phyloP scores from a whole-genome alignment of 2,329 filamentous ascomycete species.

The Talaromyces sp. region DNA sequence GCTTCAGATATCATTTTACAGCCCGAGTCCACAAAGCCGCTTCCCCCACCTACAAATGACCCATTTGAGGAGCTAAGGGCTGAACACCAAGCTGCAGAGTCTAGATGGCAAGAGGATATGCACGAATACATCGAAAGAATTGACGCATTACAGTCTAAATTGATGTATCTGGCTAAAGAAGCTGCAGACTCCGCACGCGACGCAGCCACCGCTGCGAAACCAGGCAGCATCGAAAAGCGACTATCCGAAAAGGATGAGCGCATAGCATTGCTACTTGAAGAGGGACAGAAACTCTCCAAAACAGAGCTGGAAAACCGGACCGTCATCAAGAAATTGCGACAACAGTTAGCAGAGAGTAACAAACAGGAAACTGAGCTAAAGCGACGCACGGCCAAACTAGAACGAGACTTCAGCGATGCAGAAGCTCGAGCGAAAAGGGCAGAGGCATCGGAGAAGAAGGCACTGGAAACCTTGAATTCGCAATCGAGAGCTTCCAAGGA shows the following conservation, averaged over 20 bases:
- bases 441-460: slow-evolving; percentile 56
- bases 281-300: slow-evolving; percentile 83
- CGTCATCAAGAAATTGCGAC: slow-evolving; percentile 73
- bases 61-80: slow-evolving; percentile 47
- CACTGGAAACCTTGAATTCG: slow-evolving; percentile 53
- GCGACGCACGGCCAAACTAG: slow-evolving; percentile 57
- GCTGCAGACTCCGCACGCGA: slow-evolving; percentile 72
- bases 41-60: neutral
- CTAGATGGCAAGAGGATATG: slow-evolving; percentile 73
- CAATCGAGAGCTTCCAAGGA: slow-evolving; percentile 55
- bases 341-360: slow-evolving; percentile 50
- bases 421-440: slow-evolving; percentile 59
- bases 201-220: slow-evolving; percentile 58
- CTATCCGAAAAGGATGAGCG: slow-evolving; percentile 86
- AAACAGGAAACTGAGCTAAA: slow-evolving; percentile 49
- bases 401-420: slow-evolving; percentile 49
- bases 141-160: slow-evolving; percentile 84
- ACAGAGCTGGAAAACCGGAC: slow-evolving; percentile 80
- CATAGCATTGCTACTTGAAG: slow-evolving; percentile 84
- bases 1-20: neutral
- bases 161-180: slow-evolving; percentile 81
- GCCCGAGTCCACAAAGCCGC: neutral
- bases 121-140: slow-evolving; percentile 82
- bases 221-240: slow-evolving; percentile 70
- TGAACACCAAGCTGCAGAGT: slow-evolving; percentile 50